Base-by-base conservation (phyloP, 139 green algal species). In the Edaphochlamys debaryana region DNA sequence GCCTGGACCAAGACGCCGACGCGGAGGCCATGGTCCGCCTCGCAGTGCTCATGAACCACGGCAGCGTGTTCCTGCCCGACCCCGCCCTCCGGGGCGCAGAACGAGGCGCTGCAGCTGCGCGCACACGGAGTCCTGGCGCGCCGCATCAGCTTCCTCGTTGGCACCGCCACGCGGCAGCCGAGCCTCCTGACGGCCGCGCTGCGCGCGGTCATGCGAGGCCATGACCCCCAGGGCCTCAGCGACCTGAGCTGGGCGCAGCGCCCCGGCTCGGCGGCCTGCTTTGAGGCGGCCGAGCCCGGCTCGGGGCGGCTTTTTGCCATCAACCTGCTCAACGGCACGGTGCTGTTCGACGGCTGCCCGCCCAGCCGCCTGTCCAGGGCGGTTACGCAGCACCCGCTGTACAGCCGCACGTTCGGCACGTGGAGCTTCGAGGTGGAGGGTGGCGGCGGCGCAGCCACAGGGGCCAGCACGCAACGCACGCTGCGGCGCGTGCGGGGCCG, bases 291-390 rank as follows among this genome's bases (percentile, higher is more conserved):
- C 2, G 70, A 48, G 22, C 32, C 34, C 9, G 81, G 72, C 25
- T n/a, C n/a, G n/a, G 79, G 82, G n/a, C 5, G 9, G 29, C 67
- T 92, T 34, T 89, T 86, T 75, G 85, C 80, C 1, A 75, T 93
- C 86, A 92, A 92, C 63, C 29, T 89, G 4, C 66, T 91, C 23
- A 82, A 93, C 64, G 87, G 86, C 41, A 86, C 76, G 2, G 80
- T 91, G 68, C 69, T 89, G 64, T 32, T 82, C 22, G 66, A 86
- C 62, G 85, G 85, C 29, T 64, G 45, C 27, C 86, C 85, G 4
- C 89, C 89, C 4, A 56, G 58, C 19, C 76, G 82, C 0, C 78
- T 91, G 77, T 87, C 89, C 2, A 50, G 32, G 0, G 86, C 85
- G n/a, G n/a, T n/a, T n/a, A n/a, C n/a, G n/a, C n/a, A n/a, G n/a